A percentile compares a stretch with the other conserved stretches of the same genome.
Conservation (phyloP, 176 grass and related monocot genomes). For the Aegilops sharonensis region DNA sequence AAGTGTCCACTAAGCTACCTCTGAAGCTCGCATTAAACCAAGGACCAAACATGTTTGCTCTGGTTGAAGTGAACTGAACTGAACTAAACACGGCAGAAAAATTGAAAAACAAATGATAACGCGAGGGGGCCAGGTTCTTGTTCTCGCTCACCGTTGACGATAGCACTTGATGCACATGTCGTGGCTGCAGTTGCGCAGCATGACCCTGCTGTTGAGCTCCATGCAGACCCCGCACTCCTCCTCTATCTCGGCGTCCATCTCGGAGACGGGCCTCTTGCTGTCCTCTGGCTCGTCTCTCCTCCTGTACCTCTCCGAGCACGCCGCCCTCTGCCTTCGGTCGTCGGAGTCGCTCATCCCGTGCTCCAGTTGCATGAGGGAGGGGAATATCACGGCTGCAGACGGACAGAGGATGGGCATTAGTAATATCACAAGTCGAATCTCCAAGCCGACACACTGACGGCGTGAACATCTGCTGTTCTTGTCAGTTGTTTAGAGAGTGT, state of each 20-base stretch:
- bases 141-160: too few species aligned
- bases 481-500: too few species aligned
- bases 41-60: not conserved
- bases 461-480: too few species aligned
- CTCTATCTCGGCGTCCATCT: slow-evolving; percentile 77
- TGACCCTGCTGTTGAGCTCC: too few species aligned
- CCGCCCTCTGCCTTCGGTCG: slow-evolving; percentile 64
- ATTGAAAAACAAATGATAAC: too few species aligned
- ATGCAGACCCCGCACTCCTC: slow-evolving; percentile 81
- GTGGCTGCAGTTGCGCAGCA: too few species aligned
- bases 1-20: not conserved
- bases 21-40: not conserved
- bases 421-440: too few species aligned
- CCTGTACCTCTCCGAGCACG: slow-evolving; percentile 56
- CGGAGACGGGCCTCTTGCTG: slow-evolving; percentile 43
- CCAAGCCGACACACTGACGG: too few species aligned
- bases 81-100: too few species aligned
- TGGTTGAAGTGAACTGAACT: too few species aligned
- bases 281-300: slow-evolving; percentile 56
- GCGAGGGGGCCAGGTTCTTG: too few species aligned
- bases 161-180: too few species aligned
- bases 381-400: slow-evolving; percentile 74
- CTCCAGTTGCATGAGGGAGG: slow-evolving; percentile 80
- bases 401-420: not conserved
- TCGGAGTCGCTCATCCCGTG: slow-evolving; percentile 79